Percentiles rank a stretch among this genome's conserved stretches.
Evolutionary conservation across 345 rosid species (phyloP).

Genomic region (Murraya paniculata): DNA sequence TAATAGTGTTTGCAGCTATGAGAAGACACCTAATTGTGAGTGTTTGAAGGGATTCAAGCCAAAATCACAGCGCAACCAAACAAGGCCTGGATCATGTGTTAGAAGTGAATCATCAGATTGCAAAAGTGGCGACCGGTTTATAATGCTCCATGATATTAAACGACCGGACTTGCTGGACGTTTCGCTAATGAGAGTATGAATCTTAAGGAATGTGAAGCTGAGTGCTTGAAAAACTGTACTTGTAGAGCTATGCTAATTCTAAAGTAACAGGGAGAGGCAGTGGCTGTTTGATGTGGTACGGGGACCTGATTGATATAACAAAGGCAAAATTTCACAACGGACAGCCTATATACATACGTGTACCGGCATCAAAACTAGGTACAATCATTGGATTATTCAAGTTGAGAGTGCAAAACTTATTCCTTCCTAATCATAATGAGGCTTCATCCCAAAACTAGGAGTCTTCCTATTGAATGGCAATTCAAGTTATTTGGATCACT

Average conservation of each 20-base stretch:
- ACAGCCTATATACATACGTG: constrained; percentile 19
- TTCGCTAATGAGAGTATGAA: constrained; percentile 12
- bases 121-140: not conserved
- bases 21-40: constrained; percentile 23
- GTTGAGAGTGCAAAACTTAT: not conserved
- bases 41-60: constrained; percentile 32
- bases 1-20: not conserved
- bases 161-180: not conserved
- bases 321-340: not conserved
- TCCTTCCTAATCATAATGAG: too few relatives aligned
- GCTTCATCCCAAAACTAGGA: too few relatives aligned
- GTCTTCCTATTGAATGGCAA: too few relatives aligned
- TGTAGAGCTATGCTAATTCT: constrained; percentile 29
- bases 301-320: constrained; percentile 23
- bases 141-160: not conserved
- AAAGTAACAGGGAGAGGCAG: constrained; percentile 20
- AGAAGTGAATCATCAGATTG: not conserved
- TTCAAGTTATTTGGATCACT: too few relatives aligned
- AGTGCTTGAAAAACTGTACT: constrained; percentile 27
- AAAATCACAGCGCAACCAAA: constrained; percentile 13
- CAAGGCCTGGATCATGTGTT: too few relatives aligned
- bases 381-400: not conserved
- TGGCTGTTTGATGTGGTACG: constrained; percentile 35
- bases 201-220: constrained; percentile 18
- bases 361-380: constrained; percentile 25